Evolutionary conservation across 495 filamentous ascomycete species (phyloP).

Genomic region (Podospora comata): DNA sequence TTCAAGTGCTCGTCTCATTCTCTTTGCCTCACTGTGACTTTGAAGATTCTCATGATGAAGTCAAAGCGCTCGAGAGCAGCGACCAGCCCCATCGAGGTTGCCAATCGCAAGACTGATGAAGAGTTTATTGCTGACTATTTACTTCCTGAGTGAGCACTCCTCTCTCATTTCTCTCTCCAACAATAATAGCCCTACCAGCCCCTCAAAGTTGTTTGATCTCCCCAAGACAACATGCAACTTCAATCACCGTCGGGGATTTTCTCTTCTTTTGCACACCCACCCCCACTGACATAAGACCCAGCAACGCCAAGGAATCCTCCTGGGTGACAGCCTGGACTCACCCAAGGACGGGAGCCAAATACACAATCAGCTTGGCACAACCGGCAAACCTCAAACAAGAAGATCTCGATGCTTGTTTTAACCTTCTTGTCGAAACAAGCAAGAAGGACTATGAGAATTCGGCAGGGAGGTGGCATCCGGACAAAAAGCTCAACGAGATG

Average conservation of each 20-base stretch:
- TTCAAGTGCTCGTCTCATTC: neutral
- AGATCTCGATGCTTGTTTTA: constrained; percentile 66
- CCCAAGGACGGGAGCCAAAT: constrained; percentile 36
- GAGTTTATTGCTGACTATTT: constrained; percentile 47
- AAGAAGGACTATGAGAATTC: constrained; percentile 62
- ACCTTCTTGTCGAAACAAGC: constrained; percentile 69
- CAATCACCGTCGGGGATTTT: neutral
- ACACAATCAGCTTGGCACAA: constrained; percentile 47
- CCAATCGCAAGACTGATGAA: constrained; percentile 43
- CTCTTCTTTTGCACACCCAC: neutral
- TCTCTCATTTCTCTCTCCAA: neutral
- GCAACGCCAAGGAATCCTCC: constrained; percentile 18
- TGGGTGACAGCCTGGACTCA: constrained; percentile 47
- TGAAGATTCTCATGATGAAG: constrained; percentile 16
- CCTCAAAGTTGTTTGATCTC: neutral
- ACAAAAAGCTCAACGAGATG: constrained; percentile 74
- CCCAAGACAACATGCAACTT: neutral
- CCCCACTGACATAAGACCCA: neutral
- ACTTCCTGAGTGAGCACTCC: constrained; percentile 33
- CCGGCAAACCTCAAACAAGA: constrained; percentile 44
- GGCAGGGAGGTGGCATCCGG: constrained; percentile 63
- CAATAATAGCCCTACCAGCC: neutral
- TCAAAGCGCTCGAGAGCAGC: constrained; percentile 33
- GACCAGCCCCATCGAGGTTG: constrained; percentile 42
- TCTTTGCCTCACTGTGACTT: neutral